phyloP scores from a whole-genome alignment of 108 stramenopile species.

The Nannochloropsis salina region DNA sequence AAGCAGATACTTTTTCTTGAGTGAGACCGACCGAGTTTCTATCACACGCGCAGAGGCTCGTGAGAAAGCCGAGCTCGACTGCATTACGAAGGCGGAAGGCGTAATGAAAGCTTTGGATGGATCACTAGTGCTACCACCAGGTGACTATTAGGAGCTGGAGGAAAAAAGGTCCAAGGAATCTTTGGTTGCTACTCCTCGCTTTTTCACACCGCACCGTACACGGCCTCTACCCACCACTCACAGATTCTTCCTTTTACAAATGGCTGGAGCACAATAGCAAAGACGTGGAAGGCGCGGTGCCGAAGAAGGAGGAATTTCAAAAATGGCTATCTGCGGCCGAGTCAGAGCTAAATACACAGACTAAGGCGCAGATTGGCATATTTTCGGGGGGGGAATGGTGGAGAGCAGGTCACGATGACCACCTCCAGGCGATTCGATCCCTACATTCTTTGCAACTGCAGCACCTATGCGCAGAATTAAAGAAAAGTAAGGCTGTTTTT shows the following conservation, averaged over 20 bases:
- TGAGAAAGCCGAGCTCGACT: neutral
- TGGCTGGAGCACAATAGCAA: neutral
- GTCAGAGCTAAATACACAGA: neutral
- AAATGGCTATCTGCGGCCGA: neutral
- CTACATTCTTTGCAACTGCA: neutral
- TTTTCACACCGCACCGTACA: neutral
- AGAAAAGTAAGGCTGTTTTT: neutral
- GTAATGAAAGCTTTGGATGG: neutral
- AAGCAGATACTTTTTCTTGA: neutral
- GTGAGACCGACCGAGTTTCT: neutral
- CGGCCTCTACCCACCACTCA: neutral
- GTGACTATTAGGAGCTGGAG: neutral
- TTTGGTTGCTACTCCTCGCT: neutral
- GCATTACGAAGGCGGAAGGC: neutral
- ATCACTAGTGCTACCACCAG: neutral
- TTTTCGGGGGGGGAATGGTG: neutral
- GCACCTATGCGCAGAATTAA: neutral
- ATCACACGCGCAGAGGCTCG: neutral
- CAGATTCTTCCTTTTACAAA: neutral
- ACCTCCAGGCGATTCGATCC: neutral
- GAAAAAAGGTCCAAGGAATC: neutral
- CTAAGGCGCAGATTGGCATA: neutral
- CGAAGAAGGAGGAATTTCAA: neutral
- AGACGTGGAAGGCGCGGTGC: neutral
- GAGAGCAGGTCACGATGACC: neutral